A percentile compares a stretch with the other conserved stretches of the same genome.
These are phyloP conservation scores for Ilyonectria robusta DNA, from an alignment of 2,329 filamentous ascomycete genomes.

Conservation along the genomic window DNA sequence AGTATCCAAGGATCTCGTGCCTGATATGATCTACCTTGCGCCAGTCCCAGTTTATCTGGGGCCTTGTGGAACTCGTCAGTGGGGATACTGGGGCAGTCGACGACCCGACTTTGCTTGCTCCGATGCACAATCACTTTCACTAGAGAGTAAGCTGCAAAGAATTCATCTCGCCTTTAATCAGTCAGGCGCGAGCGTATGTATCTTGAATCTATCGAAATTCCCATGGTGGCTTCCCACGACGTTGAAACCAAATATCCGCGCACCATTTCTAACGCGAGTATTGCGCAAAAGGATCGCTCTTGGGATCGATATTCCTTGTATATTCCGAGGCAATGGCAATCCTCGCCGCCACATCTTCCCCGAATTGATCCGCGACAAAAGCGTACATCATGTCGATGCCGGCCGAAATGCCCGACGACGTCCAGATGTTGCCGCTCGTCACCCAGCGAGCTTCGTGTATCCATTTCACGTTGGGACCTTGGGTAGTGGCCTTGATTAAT, in stretches of 20 bases:
- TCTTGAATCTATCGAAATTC: not conserved
- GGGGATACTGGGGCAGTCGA: not conserved
- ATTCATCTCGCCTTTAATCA: no score
- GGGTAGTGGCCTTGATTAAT: constrained; percentile 50
- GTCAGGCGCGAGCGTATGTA: not conserved
- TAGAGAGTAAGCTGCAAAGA: not conserved
- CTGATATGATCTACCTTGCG: not conserved
- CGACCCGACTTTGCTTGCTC: not conserved
- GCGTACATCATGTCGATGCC: constrained; percentile 57
- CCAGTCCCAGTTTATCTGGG: not conserved
- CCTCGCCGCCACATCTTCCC: constrained; percentile 62
- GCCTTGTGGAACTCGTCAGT: not conserved
- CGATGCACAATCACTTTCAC: not conserved
- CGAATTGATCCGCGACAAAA: constrained; percentile 58
- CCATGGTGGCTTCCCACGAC: not conserved
- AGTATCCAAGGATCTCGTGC: not conserved
- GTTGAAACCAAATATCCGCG: not conserved
- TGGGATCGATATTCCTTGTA: constrained; percentile 64
- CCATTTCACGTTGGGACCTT: constrained; percentile 67
- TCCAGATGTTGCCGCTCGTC: constrained; percentile 73
- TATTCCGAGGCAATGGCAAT: constrained; percentile 71
- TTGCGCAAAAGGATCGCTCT: constrained; percentile 68
- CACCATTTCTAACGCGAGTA: not conserved
- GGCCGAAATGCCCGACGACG: constrained; percentile 69
- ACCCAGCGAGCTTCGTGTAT: constrained; percentile 71